phyloP scores from a whole-genome alignment of 1,284 basidiomycete genomes.

The Laetiporus sulphureus region DNA sequence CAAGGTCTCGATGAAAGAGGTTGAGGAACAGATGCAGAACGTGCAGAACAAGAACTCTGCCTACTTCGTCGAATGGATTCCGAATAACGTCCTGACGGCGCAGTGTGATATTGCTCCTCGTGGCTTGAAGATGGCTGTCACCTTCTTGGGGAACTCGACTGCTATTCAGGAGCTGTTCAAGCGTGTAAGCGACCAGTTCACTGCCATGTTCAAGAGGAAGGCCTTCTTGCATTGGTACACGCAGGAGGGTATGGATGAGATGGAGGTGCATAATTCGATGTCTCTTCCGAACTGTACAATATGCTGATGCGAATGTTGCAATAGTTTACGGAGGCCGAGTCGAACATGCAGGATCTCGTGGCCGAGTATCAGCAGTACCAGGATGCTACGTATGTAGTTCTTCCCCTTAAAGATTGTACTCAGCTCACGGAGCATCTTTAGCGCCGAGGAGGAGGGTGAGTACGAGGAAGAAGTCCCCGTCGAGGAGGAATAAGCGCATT shows the following conservation, averaged over 20 bases:
- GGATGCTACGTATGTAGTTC: constrained; percentile 73
- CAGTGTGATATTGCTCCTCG: constrained; percentile 95
- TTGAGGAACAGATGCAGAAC: constrained; percentile 97
- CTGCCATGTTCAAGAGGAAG: constrained; percentile 98
- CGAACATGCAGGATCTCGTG: constrained; percentile 93
- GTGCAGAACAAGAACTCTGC: constrained; percentile 97
- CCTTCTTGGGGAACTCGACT: constrained; percentile 96
- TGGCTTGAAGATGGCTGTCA: constrained; percentile 93
- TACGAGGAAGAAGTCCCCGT: constrained; percentile 65
- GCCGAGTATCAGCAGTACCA: constrained; percentile 97
- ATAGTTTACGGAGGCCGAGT: constrained; percentile 91
- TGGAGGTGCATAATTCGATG: constrained; percentile 59
- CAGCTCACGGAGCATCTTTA: constrained; percentile 19
- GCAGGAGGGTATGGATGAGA: constrained; percentile 98
- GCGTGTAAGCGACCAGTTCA: constrained; percentile 96
- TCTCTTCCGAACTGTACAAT: not conserved
- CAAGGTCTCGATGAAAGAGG: constrained; percentile 98
- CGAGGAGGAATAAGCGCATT: constrained; percentile 46
- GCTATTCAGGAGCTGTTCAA: constrained; percentile 98
- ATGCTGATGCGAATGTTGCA: constrained; percentile 12
- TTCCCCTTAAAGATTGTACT: not conserved
- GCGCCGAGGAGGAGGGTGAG: constrained; percentile 76
- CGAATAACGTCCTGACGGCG: constrained; percentile 94
- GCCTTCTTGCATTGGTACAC: constrained; percentile 99
- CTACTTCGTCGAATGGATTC: constrained; percentile 99